Evolutionary conservation across 345 rosid species (phyloP).

Genomic region (Citrus maxima): DNA sequence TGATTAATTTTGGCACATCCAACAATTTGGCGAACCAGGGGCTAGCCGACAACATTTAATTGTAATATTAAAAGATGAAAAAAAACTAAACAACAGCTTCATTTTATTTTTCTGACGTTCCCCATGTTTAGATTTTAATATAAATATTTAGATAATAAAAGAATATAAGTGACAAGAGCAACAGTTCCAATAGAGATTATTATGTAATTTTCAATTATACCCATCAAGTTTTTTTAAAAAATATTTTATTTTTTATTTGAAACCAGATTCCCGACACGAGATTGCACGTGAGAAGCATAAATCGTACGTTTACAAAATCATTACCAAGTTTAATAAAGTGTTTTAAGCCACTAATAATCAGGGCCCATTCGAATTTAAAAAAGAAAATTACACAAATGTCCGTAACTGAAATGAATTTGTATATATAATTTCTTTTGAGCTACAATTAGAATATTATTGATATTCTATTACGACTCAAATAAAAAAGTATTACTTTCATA

Average conservation of each 20-base stretch:
- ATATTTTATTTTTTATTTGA: not conserved
- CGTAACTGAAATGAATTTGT: too few relatives aligned
- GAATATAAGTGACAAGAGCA: not conserved
- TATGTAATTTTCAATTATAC: not conserved
- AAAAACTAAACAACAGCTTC: not conserved
- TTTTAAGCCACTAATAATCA: not conserved
- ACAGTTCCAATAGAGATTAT: not conserved
- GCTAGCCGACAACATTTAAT: not conserved
- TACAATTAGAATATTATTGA: too few relatives aligned
- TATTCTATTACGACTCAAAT: too few relatives aligned
- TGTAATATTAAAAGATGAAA: not conserved
- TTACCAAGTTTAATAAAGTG: not conserved
- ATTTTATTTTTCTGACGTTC: not conserved
- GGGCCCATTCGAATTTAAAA: too few relatives aligned
- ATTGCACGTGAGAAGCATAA: not conserved
- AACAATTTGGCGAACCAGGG: not conserved
- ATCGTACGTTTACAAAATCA: not conserved
- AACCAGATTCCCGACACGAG: not conserved
- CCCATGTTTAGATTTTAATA: not conserved
- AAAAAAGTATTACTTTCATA: too few relatives aligned
- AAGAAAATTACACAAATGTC: too few relatives aligned
- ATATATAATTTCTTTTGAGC: too few relatives aligned
- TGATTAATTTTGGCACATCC: not conserved
- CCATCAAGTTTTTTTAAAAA: not conserved
- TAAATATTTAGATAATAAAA: not conserved